Evolutionary conservation across 306 rosid species (phyloP).

Genomic region (Begonia masoniana): DNA sequence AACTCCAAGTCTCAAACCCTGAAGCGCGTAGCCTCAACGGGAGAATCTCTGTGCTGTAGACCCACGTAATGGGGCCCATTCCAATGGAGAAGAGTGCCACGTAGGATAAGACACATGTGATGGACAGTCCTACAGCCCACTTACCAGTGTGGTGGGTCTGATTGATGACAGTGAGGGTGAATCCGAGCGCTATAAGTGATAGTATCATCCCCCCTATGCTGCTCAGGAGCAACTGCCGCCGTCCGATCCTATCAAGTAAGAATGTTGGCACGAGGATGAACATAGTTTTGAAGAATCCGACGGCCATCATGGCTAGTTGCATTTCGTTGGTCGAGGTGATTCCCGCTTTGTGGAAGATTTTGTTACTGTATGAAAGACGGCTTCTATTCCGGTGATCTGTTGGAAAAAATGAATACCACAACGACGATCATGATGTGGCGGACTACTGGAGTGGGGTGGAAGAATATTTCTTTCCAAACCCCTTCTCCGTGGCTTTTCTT

Average conservation of each 20-base stretch:
- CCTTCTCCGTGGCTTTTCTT: slow-evolving; percentile 32
- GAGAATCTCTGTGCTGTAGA: slow-evolving; percentile 57
- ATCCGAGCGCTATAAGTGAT: slow-evolving; percentile 25
- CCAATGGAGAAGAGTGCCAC: slow-evolving; percentile 71
- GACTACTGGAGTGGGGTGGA: slow-evolving; percentile 50
- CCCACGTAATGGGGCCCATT: slow-evolving; percentile 70
- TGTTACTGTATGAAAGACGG: slow-evolving; percentile 61
- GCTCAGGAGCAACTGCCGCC: slow-evolving; percentile 44
- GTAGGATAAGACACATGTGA: slow-evolving; percentile 24
- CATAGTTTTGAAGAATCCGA: slow-evolving; percentile 41
- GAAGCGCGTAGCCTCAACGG: slow-evolving; percentile 74
- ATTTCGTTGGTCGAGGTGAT: slow-evolving; percentile 4
- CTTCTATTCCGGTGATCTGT: slow-evolving; percentile 58
- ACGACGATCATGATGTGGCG: slow-evolving; percentile 52
- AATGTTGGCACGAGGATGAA: slow-evolving; percentile 68
- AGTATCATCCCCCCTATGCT: slow-evolving; percentile 52
- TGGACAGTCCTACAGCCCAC: slow-evolving; percentile 51
- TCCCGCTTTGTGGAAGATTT: slow-evolving; percentile 55
- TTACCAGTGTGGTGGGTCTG: background rate
- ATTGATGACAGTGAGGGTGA: slow-evolving; percentile 29
- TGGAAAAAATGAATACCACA: slow-evolving; percentile 65
- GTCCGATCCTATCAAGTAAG: slow-evolving; percentile 42
- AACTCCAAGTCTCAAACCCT: slow-evolving; percentile 54
- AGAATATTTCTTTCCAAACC: slow-evolving; percentile 56
- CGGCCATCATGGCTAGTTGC: slow-evolving; percentile 61